A percentile compares a stretch with the other conserved stretches of the same genome.
These are phyloP conservation scores for Cryphonectria naterciae DNA, from an alignment of 2,329 filamentous ascomycete species.

Conservation along the genomic window DNA sequence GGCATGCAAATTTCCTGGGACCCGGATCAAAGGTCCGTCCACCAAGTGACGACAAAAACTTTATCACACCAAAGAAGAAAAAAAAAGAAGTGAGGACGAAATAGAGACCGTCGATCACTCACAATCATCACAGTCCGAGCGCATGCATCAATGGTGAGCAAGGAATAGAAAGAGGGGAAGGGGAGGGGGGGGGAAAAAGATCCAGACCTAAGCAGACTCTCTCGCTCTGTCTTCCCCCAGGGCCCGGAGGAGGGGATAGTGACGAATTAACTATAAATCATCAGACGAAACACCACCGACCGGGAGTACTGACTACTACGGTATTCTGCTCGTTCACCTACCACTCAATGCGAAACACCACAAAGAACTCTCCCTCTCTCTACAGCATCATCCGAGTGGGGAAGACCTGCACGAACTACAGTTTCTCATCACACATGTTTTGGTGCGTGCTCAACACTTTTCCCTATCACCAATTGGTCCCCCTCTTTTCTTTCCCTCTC, in stretches of 20 bases:
- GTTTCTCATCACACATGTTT: neutral
- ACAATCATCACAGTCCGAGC: neutral
- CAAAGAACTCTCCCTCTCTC: neutral
- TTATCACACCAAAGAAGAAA: no score
- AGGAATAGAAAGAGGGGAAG: neutral
- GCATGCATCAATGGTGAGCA: neutral
- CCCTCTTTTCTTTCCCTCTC: no score
- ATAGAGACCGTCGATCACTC: neutral
- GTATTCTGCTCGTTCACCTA: neutral
- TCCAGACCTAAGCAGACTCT: neutral
- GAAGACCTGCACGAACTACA: neutral
- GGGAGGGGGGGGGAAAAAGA: no score
- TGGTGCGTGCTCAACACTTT: neutral
- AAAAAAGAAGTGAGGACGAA: neutral
- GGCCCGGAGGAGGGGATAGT: neutral
- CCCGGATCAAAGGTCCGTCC: neutral
- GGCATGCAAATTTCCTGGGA: neutral
- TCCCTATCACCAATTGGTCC: no score
- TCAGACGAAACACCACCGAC: conserved; percentile 5
- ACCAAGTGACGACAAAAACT: neutral
- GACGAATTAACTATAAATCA: neutral
- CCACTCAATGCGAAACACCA: conserved; percentile 1
- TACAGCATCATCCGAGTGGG: no score
- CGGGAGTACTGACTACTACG: neutral
- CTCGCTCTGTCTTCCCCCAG: no score